Base-by-base conservation (phyloP, 495 filamentous ascomycete genomes). In the Hypoxylon intermedium region DNA sequence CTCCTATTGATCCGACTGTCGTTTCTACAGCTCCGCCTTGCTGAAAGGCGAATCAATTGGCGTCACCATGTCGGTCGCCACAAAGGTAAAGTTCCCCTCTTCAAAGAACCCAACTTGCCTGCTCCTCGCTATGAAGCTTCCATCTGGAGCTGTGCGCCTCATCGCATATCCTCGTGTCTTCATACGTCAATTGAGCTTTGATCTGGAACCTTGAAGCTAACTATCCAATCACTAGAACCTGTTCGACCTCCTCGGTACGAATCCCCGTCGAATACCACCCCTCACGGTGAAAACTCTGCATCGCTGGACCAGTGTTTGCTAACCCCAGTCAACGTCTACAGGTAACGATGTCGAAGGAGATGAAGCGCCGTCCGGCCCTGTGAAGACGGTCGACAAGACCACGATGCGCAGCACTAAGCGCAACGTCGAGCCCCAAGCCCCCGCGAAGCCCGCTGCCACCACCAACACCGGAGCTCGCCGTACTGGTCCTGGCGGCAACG, bases 281-380 rank as follows among this genome's bases (percentile, higher is more conserved):
- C 61, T 46, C 55, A 54, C 65, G 60, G 65, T 65, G 60, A 69
- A 66, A 69, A 67, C 54, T 71, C 43, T 68, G 49, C 49, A 38
- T 41, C 16, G 50, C 50, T 11, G 63, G 41, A 64, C 13, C 23
- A 26, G 13, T 49, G 53, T 66, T 71, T 70, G 65, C 69, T 46
- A 61, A 70, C 55, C 58, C 44, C 67, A 58, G 67, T 52, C 23
- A 38, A 61, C 49, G 24, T 63, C 53, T 67, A 61, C 65, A 83
- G 96, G 97, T 79, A 90, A 95, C 77, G 87, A 89, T 73, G 90
- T 92, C 74, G 87, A 88, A 71, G 93, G 92, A 77, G 87, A 88
- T 67, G 88, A 89, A 75, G 82, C 84, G 70, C 85, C 89, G 64
- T 79, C 86, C 67, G 87, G 89, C 69, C 92, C 92, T 71, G 84